Conservation (phyloP, 73 alveolate genomes). For the Tetrahymena malaccensis region DNA sequence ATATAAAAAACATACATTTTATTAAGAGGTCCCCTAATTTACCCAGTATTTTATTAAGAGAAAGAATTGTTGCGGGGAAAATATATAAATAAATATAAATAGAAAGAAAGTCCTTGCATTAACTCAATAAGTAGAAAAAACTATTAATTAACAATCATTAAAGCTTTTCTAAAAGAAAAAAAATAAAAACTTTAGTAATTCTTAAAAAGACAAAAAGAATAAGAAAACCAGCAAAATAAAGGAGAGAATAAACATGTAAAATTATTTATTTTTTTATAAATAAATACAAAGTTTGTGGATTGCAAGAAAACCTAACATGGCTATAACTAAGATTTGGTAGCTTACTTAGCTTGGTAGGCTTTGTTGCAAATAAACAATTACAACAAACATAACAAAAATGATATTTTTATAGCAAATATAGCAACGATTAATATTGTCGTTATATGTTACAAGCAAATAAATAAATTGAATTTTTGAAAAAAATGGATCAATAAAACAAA, state of each 20-base stretch:
- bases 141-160: not conserved
- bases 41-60: not conserved
- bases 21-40: no score
- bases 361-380: not conserved
- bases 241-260: not conserved
- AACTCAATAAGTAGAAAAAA: not conserved
- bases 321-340: not conserved
- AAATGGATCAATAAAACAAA: not conserved
- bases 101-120: not conserved
- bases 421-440: not conserved
- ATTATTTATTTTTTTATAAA: conserved; percentile 2
- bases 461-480: no score
- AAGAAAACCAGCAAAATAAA: not conserved
- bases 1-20: not conserved
- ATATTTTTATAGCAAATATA: not conserved
- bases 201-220: not conserved
- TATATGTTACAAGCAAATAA: not conserved
- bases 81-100: no score
- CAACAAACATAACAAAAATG: not conserved
- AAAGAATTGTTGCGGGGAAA: not conserved
- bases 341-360: not conserved
- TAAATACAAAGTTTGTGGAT: not conserved
- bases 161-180: not conserved
- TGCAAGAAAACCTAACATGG: not conserved
- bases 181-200: not conserved